phyloP scores from a whole-genome alignment of 768 basidiomycete species.

The Boletus rubescentipes region DNA sequence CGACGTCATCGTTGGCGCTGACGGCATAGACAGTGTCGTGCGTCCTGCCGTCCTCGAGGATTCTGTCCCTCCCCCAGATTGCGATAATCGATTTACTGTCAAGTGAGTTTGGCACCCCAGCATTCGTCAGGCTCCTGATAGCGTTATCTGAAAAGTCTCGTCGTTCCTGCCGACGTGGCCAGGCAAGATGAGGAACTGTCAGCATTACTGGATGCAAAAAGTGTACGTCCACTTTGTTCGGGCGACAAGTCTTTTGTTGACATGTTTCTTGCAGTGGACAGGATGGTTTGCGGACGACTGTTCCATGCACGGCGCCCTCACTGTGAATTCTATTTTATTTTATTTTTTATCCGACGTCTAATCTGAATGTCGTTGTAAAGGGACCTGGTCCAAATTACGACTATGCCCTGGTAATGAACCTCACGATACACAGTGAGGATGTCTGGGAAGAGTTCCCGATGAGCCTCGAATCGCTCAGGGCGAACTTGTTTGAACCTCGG shows the following conservation, averaged over 20 bases:
- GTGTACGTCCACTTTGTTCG: conserved; percentile 3
- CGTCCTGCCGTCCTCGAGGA: conserved; percentile 33
- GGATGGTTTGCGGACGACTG: conserved; percentile 25
- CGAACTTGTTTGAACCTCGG: conserved; percentile 24
- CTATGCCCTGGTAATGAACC: conserved; percentile 16
- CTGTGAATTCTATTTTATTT: conserved; percentile 3
- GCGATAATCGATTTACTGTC: conserved; percentile 15
- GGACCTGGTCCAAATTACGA: conserved; percentile 12
- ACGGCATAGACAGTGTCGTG: conserved; percentile 51
- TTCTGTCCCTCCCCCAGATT: conserved; percentile 2
- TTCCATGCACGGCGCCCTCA: conserved; percentile 14
- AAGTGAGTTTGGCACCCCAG: conserved; percentile 6
- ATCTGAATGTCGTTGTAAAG: background rate
- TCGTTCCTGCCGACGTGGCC: conserved; percentile 15
- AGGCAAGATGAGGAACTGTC: conserved; percentile 21
- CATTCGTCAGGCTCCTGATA: background rate
- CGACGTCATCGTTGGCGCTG: conserved; percentile 61
- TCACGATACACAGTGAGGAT: background rate
- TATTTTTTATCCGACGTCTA: background rate
- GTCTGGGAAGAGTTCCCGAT: conserved; percentile 9
- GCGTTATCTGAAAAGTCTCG: conserved; percentile 5
- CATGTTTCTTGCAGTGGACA: conserved; percentile 12
- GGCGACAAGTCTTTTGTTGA: background rate
- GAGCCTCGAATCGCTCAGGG: conserved; percentile 11
- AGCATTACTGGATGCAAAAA: conserved; percentile 3